These are phyloP conservation scores for Phytophthora tentaculata DNA, from an alignment of 352 stramenopile species.

Conservation along the genomic window DNA sequence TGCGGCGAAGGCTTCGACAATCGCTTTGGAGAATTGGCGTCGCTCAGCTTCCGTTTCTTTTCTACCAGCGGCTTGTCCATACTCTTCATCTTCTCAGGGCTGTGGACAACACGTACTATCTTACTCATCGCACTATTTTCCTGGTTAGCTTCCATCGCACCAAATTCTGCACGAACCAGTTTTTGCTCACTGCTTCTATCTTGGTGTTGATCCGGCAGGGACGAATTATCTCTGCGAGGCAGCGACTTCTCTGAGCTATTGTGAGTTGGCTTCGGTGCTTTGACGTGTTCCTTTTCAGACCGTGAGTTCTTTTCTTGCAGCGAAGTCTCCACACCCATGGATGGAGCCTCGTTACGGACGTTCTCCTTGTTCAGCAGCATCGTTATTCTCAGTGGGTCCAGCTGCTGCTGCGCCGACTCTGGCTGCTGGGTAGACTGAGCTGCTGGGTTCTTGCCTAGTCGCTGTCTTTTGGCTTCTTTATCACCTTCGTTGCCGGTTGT, in stretches of 20 bases:
- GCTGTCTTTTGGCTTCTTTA: conserved; percentile 19
- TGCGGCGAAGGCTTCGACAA: background rate
- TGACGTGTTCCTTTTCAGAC: background rate
- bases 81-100: too few relatives aligned
- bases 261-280: too few relatives aligned
- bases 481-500: conserved; percentile 22
- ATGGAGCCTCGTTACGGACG: background rate
- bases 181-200: too few relatives aligned
- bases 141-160: too few relatives aligned
- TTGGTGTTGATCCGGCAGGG: background rate
- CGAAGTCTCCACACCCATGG: background rate
- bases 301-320: background rate
- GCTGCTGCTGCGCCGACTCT: background rate
- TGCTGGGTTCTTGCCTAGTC: background rate
- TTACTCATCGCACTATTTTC: too few relatives aligned
- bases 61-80: too few relatives aligned
- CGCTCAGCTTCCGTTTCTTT: background rate
- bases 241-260: background rate
- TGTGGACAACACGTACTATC: too few relatives aligned
- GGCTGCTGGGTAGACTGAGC: background rate
- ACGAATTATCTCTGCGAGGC: conserved; percentile 1
- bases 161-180: too few relatives aligned
- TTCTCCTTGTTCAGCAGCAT: conserved; percentile 2
- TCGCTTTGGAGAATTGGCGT: background rate
- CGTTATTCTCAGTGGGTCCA: background rate